phyloP scores from a whole-genome alignment of 2,329 filamentous ascomycete genomes.

The Claviceps lovelessii region DNA sequence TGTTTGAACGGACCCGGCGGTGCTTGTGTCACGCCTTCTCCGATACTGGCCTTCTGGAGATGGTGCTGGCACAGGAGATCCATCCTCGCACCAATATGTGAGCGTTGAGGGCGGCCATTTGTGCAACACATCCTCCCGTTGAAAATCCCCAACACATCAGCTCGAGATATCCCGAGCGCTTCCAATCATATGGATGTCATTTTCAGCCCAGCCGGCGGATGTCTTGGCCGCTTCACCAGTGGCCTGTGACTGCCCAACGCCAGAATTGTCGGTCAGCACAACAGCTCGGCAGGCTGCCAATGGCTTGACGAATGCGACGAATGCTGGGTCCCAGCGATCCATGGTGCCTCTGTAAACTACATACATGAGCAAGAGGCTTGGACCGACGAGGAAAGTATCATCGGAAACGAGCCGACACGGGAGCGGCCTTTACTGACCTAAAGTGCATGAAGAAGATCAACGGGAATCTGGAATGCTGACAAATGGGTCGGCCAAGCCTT shows the following conservation, averaged over 20 bases:
- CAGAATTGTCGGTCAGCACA: no score
- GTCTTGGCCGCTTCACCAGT: no score
- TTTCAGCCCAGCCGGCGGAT: no score
- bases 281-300: no score
- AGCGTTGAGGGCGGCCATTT: slow-evolving; percentile 25
- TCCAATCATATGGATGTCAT: neutral
- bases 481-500: no score
- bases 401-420: neutral
- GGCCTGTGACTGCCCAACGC: neutral
- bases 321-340: no score
- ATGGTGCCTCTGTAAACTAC: no score
- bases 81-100: slow-evolving; percentile 17
- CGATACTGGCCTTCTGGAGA: slow-evolving; percentile 18
- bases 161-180: neutral
- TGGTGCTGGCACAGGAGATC: slow-evolving; percentile 27
- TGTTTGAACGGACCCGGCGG: slow-evolving; percentile 19
- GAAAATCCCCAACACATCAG: neutral
- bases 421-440: neutral
- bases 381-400: no score
- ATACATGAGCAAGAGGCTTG: no score
- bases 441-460: neutral
- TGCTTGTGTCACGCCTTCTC: slow-evolving; percentile 17
- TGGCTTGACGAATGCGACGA: no score
- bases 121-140: neutral
- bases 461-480: no score